phyloP scores from a whole-genome alignment of 192 early-diverging fungal species.

The Coemansia sp. region DNA sequence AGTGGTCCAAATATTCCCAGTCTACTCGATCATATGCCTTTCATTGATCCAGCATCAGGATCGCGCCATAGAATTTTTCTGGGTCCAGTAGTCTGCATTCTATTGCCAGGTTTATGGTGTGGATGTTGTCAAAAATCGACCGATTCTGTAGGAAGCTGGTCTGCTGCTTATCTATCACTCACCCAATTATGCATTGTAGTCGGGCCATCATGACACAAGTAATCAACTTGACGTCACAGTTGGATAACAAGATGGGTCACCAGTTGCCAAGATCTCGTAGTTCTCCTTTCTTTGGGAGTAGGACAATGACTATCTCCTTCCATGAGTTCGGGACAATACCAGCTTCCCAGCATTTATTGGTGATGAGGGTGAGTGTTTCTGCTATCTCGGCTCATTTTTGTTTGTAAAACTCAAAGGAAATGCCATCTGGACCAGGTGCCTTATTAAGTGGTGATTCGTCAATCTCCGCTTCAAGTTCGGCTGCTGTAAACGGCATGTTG shows the following conservation, averaged over 20 bases:
- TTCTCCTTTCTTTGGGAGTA: slow-evolving; percentile 17
- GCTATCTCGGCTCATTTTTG: background rate
- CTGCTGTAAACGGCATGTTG: background rate
- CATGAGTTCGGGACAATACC: background rate
- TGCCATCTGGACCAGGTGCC: slow-evolving; percentile 7
- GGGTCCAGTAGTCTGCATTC: background rate
- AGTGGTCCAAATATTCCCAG: slow-evolving; percentile 13
- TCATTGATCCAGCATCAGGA: slow-evolving; percentile 10
- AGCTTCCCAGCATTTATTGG: slow-evolving; percentile 3
- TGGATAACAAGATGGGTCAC: slow-evolving; percentile 2
- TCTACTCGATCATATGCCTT: slow-evolving; percentile 24
- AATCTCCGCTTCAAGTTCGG: background rate
- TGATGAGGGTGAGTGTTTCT: background rate
- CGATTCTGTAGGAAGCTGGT: too few species aligned
- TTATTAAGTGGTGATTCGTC: background rate
- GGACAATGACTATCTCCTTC: background rate
- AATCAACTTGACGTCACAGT: slow-evolving; percentile 11
- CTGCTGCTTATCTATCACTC: too few species aligned
- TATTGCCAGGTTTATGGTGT: too few species aligned
- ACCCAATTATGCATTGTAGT: background rate
- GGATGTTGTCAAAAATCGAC: too few species aligned
- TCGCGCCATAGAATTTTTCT: background rate
- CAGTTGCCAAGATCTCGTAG: slow-evolving; percentile 9
- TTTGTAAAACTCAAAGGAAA: slow-evolving; percentile 13
- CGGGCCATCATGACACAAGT: slow-evolving; percentile 3